A percentile compares a stretch with the other conserved stretches of the same genome.
These are phyloP conservation scores for Macaranga tanarius DNA, from an alignment of 441 rosid genomes.

Conservation along the genomic window DNA sequence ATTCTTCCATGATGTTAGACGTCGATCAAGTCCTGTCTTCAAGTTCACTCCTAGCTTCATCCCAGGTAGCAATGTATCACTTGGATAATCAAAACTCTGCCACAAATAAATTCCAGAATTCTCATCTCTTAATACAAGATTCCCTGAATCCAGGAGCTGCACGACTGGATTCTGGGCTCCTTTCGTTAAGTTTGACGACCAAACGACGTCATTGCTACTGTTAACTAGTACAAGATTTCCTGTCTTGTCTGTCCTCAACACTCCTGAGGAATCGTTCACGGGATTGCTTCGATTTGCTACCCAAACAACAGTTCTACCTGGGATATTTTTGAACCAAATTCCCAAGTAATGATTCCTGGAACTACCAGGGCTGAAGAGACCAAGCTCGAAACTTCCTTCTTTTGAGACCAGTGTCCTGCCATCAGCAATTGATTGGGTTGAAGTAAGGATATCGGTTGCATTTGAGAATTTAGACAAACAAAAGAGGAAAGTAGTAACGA, in stretches of 20 bases:
- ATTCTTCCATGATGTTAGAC: conserved; percentile 20
- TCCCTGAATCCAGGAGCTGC: conserved; percentile 23
- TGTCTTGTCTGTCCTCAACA: neutral
- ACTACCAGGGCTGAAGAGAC: conserved; percentile 14
- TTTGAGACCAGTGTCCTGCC: conserved; percentile 9
- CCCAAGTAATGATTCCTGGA: conserved; percentile 8
- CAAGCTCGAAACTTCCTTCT: conserved; percentile 15
- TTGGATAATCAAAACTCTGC: too few relatives aligned
- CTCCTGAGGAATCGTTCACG: neutral
- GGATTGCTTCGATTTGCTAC: conserved; percentile 16
- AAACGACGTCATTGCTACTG: neutral
- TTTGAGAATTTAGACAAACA: neutral
- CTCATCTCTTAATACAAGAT: conserved; percentile 19
- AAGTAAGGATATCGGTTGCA: neutral
- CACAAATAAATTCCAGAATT: too few relatives aligned
- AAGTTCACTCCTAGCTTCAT: too few relatives aligned
- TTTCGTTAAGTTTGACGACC: conserved; percentile 7
- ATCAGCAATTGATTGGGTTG: neutral
- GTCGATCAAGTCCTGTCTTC: too few relatives aligned
- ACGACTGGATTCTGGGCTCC: neutral
- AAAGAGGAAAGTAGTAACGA: neutral
- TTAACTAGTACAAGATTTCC: neutral
- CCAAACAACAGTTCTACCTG: too few relatives aligned
- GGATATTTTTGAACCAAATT: conserved; percentile 15
- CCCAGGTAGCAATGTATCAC: too few relatives aligned